Evolutionary conservation across 148 eudicot species (phyloP), one percentile per base, ranked within the genome.

Genomic region (Rhododendron molle): DNA sequence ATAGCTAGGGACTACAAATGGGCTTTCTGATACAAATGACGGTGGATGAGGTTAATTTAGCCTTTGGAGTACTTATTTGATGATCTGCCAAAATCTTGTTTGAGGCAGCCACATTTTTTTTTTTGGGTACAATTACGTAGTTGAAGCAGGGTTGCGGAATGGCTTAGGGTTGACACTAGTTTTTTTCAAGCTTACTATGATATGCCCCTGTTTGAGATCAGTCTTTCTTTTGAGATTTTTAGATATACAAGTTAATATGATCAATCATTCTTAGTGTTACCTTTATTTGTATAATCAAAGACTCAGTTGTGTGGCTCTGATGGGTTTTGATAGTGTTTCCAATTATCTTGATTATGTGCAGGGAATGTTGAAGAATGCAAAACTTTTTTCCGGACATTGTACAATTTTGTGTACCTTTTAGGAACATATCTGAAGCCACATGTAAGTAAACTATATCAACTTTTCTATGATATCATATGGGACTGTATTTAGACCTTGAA

Each of bases 351-450:
- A 65, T 20, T 83, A 54, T 90, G 86, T 91, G 89, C 96, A 97
- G 98, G 98, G 80, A 91, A 92, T 84, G 86, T 92, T 86, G 98
- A 93, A 79, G 99, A 95, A 74, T 95, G 98, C 85, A 94, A 93
- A 87, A 84, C 78, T 8, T 93, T 91, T 87, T 90, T 94, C 84
- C 87, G 83, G 90, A 93, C 94, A 16, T 86, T 95, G 80, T 95
- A 97, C 88, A 93, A 89, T 84, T 94, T 95, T 89, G 94, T 94
- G 21, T 94, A 95, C 89, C 95, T 95, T 60, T 87, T 97, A 92
- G 96, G 98, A 83, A 97, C 99, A 36, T 97, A 95, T 91, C 84
- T 92, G 81, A 97, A 95, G 88, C 99, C 99, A 86, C 91, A 94
- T 89, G 99, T 97, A 86, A 94, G 99, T 88, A 81, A 44, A 80